A percentile compares a stretch with the other conserved stretches of the same genome.
These are phyloP conservation scores for Zygoascus tannicola DNA, from an alignment of 805 yeast species.

Conservation along the genomic window DNA sequence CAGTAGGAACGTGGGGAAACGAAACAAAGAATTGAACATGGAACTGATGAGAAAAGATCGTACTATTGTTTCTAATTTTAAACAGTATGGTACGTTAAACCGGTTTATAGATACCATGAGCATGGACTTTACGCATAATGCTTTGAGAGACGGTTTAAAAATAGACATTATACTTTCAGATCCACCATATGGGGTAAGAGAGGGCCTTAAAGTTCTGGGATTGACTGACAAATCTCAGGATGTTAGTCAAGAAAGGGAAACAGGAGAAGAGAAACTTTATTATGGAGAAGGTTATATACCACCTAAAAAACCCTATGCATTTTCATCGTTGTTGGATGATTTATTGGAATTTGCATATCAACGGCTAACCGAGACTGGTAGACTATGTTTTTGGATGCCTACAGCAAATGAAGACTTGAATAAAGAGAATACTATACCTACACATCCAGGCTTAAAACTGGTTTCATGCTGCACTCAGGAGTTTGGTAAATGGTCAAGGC, in stretches of 20 bases:
- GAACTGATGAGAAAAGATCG: slow-evolving; percentile 26
- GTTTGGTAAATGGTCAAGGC: slow-evolving; percentile 88
- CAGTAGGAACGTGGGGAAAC: neutral
- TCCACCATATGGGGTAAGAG: slow-evolving; percentile 97
- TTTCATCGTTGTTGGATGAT: slow-evolving; percentile 71
- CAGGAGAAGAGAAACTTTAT: slow-evolving; percentile 59
- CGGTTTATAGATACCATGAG: slow-evolving; percentile 67
- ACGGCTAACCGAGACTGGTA: slow-evolving; percentile 62
- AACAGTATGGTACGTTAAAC: slow-evolving; percentile 53
- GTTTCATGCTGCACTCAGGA: slow-evolving; percentile 72
- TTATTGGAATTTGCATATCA: slow-evolving; percentile 62
- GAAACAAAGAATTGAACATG: neutral
- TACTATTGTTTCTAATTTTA: slow-evolving; percentile 53
- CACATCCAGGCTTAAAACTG: slow-evolving; percentile 63
- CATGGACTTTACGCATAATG: slow-evolving; percentile 92
- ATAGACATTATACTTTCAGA: slow-evolving; percentile 86
- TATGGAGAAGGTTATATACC: slow-evolving; percentile 77
- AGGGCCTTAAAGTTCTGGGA: slow-evolving; percentile 89
- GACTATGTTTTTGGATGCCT: slow-evolving; percentile 97
- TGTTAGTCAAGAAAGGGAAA: slow-evolving; percentile 63
- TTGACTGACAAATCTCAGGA: slow-evolving; percentile 49
- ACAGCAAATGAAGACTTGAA: slow-evolving; percentile 76
- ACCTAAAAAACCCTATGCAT: slow-evolving; percentile 82
- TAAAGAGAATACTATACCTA: slow-evolving; percentile 47
- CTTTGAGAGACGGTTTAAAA: slow-evolving; percentile 50